Base-by-base conservation (phyloP, 2,329 filamentous ascomycete species). In the Fusarium penzigii region DNA sequence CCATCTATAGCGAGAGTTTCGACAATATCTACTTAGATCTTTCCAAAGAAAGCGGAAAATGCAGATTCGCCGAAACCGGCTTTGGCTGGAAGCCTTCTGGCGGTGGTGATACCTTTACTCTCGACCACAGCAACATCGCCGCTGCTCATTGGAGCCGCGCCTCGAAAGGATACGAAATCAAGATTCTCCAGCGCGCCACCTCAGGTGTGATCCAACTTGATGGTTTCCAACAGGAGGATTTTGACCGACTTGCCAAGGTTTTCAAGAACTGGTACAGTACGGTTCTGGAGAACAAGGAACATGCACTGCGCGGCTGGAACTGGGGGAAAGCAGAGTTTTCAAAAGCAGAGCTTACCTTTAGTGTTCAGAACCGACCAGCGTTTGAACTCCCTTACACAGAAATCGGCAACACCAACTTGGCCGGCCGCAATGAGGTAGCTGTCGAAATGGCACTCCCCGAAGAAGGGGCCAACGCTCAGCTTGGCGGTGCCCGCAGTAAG, bases 221-320 rank as follows among this genome's bases (percentile, higher is more conserved):
- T 71, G 94, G 94, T 1, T 99, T 99, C 73, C 86, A 90, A 60
- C 88, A 92, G 70, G 92, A 97, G 81, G 93, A 99, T 72, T 90
- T 91, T 63, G 94, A 99, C 62, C 90, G 94, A 49, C 78, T 97
- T 13, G 83, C 79, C 75, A 97, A 96, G 72, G 85, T 94, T 62
- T 97, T 99, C 82, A 97, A 97, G 78, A 90, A 93, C 68, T 97
- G 93, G 90, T 99, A 97, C 75, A 94, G 91, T 75, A 88, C 94
- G 66, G 92, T 87, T 65, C 82, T 99, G 53, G 92, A 97, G 71
- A 90, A 85, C 71, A 91, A 90, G 72, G 94, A 99, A 74, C 94
- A 97, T 72, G 92, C 94, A 20, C 78, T 99, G 53, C 86, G 94
- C 63, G 94, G 94, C 51, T 99, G 94, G 94, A 99, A 99, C 72